Evolutionary conservation across 257 asterid genomes (phyloP).

Genomic region (Leptodermis oblonga): DNA sequence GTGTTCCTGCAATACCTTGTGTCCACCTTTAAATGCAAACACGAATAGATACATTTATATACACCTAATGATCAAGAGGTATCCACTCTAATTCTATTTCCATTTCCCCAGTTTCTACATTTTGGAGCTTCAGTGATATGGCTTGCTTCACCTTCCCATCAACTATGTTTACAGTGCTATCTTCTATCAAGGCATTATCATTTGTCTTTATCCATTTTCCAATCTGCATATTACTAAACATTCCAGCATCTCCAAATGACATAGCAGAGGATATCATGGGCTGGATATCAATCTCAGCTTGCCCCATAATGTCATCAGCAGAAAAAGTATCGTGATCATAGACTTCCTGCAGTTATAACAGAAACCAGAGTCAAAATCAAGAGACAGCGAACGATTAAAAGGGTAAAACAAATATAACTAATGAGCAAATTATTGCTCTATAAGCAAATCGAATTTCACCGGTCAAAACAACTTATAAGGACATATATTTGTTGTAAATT

Average conservation of each 20-base stretch:
- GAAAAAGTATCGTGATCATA: slow-evolving; percentile 88
- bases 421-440: too few species aligned
- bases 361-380: background rate
- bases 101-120: slow-evolving; percentile 90
- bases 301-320: slow-evolving; percentile 96
- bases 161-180: slow-evolving; percentile 82
- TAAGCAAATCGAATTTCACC: too few species aligned
- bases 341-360: slow-evolving; percentile 50
- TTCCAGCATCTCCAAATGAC: slow-evolving; percentile 73
- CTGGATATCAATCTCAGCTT: slow-evolving; percentile 91
- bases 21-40: background rate
- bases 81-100: slow-evolving; percentile 92
- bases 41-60: slow-evolving; percentile 4
- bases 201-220: slow-evolving; percentile 88
- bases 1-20: background rate
- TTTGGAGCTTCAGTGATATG: slow-evolving; percentile 69
- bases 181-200: slow-evolving; percentile 74
- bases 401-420: background rate
- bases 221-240: slow-evolving; percentile 86
- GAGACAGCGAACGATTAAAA: background rate
- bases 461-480: too few species aligned
- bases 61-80: slow-evolving; percentile 68
- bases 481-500: too few species aligned
- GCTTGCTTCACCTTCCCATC: slow-evolving; percentile 88
- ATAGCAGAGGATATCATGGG: slow-evolving; percentile 93